These are phyloP conservation scores for Aspergillus nomiae DNA, from an alignment of 2,329 filamentous ascomycete species.

Conservation along the genomic window DNA sequence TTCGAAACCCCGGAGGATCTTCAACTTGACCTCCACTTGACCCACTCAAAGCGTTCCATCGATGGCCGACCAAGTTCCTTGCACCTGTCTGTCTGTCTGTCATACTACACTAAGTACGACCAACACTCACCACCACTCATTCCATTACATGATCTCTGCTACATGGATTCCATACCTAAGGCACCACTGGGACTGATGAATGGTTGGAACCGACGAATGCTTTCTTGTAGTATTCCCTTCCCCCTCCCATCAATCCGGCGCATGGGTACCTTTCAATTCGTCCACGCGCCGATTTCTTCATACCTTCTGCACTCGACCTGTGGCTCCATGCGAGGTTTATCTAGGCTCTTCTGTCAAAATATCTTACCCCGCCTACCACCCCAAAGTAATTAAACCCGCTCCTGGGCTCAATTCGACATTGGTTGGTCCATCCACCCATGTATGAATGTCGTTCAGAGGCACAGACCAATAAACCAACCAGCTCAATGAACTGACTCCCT, in stretches of 20 bases:
- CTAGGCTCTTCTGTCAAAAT: conserved; percentile 16
- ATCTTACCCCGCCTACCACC: conserved; percentile 19
- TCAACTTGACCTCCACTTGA: conserved; percentile 23
- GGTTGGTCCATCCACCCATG: conserved; percentile 5
- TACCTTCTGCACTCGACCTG: conserved; percentile 13
- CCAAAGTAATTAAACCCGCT: conserved; percentile 2
- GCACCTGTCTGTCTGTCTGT: conserved; percentile 15
- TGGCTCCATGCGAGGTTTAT: conserved; percentile 15
- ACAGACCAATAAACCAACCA: not conserved
- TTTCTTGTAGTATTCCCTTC: not conserved
- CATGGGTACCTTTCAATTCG: not conserved
- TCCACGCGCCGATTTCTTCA: not conserved
- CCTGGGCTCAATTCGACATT: conserved; percentile 3
- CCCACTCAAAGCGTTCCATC: conserved; percentile 24
- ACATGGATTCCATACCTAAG: not conserved
- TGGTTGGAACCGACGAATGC: not conserved
- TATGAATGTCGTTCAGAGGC: not conserved
- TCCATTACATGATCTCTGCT: conserved; percentile 3
- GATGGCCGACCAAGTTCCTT: conserved; percentile 16
- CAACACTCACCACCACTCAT: not conserved
- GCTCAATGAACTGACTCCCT: conserved; percentile 4
- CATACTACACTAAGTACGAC: conserved; percentile 14
- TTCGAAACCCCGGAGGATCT: conserved; percentile 26
- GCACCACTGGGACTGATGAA: not conserved
- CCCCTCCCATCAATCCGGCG: not conserved